phyloP scores from a whole-genome alignment of 2,329 filamentous ascomycete genomes.

The Calonectria leucothoes region DNA sequence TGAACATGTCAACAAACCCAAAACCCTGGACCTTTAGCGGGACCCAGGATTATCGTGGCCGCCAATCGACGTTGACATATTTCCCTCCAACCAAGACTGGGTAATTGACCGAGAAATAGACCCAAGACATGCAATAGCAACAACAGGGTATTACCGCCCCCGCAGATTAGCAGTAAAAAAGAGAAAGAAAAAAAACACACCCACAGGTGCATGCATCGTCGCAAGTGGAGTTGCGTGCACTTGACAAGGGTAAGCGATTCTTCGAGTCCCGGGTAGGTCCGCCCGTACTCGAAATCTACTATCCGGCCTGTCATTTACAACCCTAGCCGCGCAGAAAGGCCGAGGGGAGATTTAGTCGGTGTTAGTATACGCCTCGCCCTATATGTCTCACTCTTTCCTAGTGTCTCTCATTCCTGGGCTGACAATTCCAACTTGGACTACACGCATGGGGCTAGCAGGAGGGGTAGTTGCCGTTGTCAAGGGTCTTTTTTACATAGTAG shows the following conservation, averaged over 20 bases:
- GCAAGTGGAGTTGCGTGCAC: not conserved
- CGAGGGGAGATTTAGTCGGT: not conserved
- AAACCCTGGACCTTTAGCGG: not conserved
- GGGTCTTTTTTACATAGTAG: not conserved
- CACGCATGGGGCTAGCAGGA: conserved; percentile 1
- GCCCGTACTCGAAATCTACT: not conserved
- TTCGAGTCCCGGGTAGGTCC: not conserved
- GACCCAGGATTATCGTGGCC: not conserved
- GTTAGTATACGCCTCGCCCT: not conserved
- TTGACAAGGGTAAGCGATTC: not conserved
- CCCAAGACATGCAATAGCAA: not conserved
- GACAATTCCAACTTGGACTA: conserved; percentile 1
- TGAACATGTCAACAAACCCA: not conserved
- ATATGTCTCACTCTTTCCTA: not conserved
- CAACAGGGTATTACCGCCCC: not conserved
- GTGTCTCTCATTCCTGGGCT: not conserved
- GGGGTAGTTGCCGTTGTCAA: conserved; percentile 1
- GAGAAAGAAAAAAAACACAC: not conserved
- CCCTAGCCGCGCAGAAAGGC: too few species aligned
- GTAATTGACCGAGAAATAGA: conserved; percentile 1
- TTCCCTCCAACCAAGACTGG: not conserved
- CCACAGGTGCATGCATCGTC: too few species aligned
- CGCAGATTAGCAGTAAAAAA: not conserved
- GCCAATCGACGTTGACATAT: not conserved
- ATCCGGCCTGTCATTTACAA: not conserved